Conservation (phyloP, 352 stramenopile genomes). For the Phytophthora sansomeana region DNA sequence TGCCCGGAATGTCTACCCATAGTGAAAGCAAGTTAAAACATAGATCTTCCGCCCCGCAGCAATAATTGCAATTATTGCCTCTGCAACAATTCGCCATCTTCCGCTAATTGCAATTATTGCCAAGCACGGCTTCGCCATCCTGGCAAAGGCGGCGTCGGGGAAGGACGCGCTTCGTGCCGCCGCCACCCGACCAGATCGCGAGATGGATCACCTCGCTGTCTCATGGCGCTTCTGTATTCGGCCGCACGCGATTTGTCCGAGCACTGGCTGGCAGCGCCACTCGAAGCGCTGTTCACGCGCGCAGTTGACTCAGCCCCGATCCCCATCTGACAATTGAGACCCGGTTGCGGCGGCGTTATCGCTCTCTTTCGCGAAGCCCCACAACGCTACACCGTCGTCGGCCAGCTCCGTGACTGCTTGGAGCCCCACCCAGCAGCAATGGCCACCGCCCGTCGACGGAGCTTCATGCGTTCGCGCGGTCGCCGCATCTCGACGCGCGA, state of each 20-base stretch:
- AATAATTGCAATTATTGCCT: slow-evolving; percentile 1
- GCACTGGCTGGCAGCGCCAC: not conserved
- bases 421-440: slow-evolving; percentile 9
- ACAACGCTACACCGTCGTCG: not conserved
- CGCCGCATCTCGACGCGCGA: not conserved
- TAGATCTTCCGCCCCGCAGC: not conserved
- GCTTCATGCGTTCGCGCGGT: slow-evolving; percentile 5
- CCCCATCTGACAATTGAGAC: not conserved
- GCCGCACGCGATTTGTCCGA: slow-evolving; percentile 18
- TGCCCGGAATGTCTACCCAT: too few relatives aligned
- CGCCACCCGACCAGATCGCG: slow-evolving; percentile 14
- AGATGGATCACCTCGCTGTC: slow-evolving; percentile 14
- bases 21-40: too few relatives aligned
- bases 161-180: slow-evolving; percentile 4
- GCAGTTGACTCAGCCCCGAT: not conserved
- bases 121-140: too few relatives aligned
- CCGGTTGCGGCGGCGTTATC: not conserved
- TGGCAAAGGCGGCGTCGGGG: not conserved
- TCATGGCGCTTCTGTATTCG: slow-evolving; percentile 1
- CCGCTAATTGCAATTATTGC: slow-evolving; percentile 1
- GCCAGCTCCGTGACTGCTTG: slow-evolving; percentile 4
- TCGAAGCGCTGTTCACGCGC: slow-evolving; percentile 10
- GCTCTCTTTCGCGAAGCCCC: slow-evolving; percentile 22
- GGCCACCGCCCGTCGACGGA: not conserved
- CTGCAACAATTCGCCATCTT: slow-evolving; percentile 9